Base-by-base conservation (phyloP, 129 eudicot species). In the Gnaphalium uliginosum region DNA sequence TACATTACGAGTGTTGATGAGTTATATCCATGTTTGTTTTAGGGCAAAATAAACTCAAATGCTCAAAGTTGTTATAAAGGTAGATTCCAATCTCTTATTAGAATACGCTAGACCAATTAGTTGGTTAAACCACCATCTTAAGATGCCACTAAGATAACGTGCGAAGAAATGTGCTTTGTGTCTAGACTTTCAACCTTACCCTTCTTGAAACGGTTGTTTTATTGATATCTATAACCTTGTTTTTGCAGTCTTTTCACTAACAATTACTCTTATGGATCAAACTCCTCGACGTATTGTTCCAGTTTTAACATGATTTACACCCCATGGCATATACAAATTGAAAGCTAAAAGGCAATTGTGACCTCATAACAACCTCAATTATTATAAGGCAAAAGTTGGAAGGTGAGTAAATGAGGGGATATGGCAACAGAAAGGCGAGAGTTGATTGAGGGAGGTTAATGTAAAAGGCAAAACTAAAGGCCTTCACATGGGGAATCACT, bases 401-500 rank as follows among this genome's bases (percentile, higher is more conserved):
- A 69, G 54, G 78, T 70, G 71, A 65, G 51, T 39, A 66, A 59
- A 75, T 66, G 76, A 74, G 37, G 71, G 58, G 80, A 74, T 70
- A 53, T 24, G 70, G 75, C 23, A 57, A 80, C 81, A 65, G 75
- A 81, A 76, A 80, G 81, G 26, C 30, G 68, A 76, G 81, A 77
- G 82, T 74, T 82, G 76, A 76, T 46, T 71, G 81, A 76, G 63
- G 77, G 78, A 69, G 62, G 77, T 64, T 76, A 67, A 41, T 65
- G 71, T 74, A 62, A 76, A 76, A 67, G 66, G 77, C 82, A 63
- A 70, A 61, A 78, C 64, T 78, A 46, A 62, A 60, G 77, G 71
- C 53, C 67, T 78, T 71, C 86, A 85, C 86, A 82, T 85, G 89
- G 86, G 37, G 65, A 85, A 70, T 68, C 83, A 85, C 76, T 85